A percentile compares a stretch with the other conserved stretches of the same genome.
These are phyloP conservation scores for Apophysomyces ossiformis DNA, from an alignment of 371 early-diverging fungal species.

Conservation along the genomic window DNA sequence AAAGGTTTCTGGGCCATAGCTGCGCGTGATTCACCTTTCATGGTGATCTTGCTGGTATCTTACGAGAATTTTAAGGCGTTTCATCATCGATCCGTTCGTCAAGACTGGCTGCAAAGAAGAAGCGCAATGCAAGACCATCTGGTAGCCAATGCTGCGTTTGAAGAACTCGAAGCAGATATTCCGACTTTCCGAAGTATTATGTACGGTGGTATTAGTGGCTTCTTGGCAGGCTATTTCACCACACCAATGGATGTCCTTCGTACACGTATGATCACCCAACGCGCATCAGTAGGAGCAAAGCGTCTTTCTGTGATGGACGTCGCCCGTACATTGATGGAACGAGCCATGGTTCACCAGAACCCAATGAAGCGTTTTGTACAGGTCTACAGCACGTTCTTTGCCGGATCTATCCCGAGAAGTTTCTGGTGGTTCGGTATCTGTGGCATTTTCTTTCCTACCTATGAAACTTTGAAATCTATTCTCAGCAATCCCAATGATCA, in stretches of 20 bases:
- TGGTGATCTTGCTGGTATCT: slow-evolving; percentile 80
- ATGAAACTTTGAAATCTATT: slow-evolving; percentile 66
- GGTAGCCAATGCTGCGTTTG: slow-evolving; percentile 53
- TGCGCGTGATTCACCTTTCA: slow-evolving; percentile 82
- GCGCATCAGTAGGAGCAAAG: slow-evolving; percentile 16
- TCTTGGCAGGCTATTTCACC: slow-evolving; percentile 80
- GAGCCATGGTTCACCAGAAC: slow-evolving; percentile 20
- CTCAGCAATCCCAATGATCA: slow-evolving; percentile 24
- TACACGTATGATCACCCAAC: slow-evolving; percentile 78
- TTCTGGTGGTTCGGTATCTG: slow-evolving; percentile 85
- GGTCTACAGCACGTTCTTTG: slow-evolving; percentile 61
- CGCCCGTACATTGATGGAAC: slow-evolving; percentile 29
- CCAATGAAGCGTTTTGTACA: slow-evolving; percentile 15
- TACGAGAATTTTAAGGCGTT: slow-evolving; percentile 82
- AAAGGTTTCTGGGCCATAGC: slow-evolving; percentile 82
- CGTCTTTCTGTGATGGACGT: slow-evolving; percentile 33
- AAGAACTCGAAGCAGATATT: slow-evolving; percentile 65
- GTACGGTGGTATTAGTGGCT: slow-evolving; percentile 82
- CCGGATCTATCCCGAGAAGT: slow-evolving; percentile 67
- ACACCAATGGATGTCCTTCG: slow-evolving; percentile 85
- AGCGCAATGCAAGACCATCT: slow-evolving; percentile 39
- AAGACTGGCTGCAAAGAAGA: slow-evolving; percentile 38
- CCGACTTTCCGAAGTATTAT: slow-evolving; percentile 70
- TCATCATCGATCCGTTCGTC: slow-evolving; percentile 60
- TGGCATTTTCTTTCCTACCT: slow-evolving; percentile 79